Evolutionary conservation across 331 rosid species (phyloP), one percentile per base, ranked within the genome.

Genomic region (Phaseolus coccineus): DNA sequence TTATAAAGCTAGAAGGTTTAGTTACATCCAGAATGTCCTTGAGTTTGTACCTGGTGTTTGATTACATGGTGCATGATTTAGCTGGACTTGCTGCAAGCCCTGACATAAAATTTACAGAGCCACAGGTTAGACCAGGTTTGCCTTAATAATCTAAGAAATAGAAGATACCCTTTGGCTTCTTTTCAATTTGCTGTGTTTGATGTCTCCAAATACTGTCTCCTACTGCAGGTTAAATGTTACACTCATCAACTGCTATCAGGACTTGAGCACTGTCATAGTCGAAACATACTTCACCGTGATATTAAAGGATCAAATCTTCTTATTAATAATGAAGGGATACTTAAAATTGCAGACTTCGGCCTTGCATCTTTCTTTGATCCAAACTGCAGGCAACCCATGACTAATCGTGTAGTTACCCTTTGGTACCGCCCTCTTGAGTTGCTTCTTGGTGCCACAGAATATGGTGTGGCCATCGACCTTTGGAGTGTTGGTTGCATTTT

Each of bases 21-120:
- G 99, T 92, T 72, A 96, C 99, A 30, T 96, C 99, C n/a, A 92
- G 99, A 83, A 96, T 95, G 99, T 89, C 97, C 8, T 93, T 91
- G 89, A 95, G 99, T 87, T 88, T 95, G 91, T 95, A 95, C 84
- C 92, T 96, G 82, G 99, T 96, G 70, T 82, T 96, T 40, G 94
- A 91, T 59, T 96, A 90, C 82, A 96, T 96, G 99, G 99, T 91
- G 78, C 99, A 96, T 83, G 99, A 96, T 87, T 84, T 96, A 85
- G 99, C 99, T 22, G 99, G 99, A 75, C 99, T 96, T 83, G 97
- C 90, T 64, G 94, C 98, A 15, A 96, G 97, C 89, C 99, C 98
- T 15, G 93, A 86, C 42, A 84, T 96, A 70, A 96, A 91, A 85
- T 96, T 96, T 78, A 87, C 97, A 3, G 97, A 89, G 85, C 81